Percentiles rank a stretch among this genome's conserved stretches.
phyloP scores from a whole-genome alignment of 2,329 filamentous ascomycete genomes.

The Alternaria gansuensis region DNA sequence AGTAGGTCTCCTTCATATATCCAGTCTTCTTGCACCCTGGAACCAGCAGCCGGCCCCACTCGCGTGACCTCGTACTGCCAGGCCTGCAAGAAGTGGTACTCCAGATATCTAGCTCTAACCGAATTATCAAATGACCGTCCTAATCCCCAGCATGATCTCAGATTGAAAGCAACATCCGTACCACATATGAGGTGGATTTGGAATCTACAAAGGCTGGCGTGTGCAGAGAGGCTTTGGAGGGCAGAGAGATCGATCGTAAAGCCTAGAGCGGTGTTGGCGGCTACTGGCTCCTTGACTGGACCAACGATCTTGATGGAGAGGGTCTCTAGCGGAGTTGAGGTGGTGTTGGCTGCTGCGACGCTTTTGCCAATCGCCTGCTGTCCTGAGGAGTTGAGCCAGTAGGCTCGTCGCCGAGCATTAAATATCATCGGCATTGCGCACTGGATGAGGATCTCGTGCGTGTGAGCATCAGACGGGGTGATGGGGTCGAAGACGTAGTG shows the following conservation, averaged over 20 bases:
- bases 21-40: neutral
- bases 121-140: neutral
- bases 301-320: neutral
- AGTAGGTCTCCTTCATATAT: neutral
- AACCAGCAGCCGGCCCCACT: neutral
- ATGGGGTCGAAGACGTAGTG: neutral
- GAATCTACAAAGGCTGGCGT: neutral
- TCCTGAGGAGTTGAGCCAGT: neutral
- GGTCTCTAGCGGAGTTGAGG: neutral
- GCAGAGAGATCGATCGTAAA: neutral
- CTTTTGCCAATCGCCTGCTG: neutral
- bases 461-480: neutral
- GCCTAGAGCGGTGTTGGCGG: neutral
- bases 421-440: neutral
- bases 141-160: neutral
- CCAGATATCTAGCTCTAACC: neutral
- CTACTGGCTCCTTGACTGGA: neutral
- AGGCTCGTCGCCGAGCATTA: neutral
- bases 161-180: neutral
- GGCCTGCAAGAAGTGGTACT: neutral
- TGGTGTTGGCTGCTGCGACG: neutral
- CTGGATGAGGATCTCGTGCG: neutral
- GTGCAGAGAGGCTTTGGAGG: neutral
- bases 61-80: neutral
- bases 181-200: neutral